Base-by-base conservation (phyloP, 1,284 basidiomycete species). In the Anthracocystis setariae region DNA sequence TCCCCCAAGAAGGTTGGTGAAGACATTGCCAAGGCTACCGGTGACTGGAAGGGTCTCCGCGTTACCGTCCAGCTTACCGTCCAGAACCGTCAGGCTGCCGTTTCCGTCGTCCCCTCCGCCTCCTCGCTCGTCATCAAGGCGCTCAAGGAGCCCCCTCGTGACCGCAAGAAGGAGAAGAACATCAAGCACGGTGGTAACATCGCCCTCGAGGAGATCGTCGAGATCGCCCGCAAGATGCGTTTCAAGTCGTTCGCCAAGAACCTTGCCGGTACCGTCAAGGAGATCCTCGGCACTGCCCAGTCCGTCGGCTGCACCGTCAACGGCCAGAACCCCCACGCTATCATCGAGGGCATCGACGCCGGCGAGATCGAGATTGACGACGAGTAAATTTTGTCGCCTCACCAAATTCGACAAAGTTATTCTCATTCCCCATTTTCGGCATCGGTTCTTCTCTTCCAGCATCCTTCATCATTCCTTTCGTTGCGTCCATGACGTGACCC, bases 91-190 rank as follows among this genome's bases (percentile, higher is more conserved):
- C 96, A 99, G 90, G 95, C 95, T 58, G 87, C 91, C 79, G 94
- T 98, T 83, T 89, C 94, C 69, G 94, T 99, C 81, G 96, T 99
- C 60, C 96, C 96, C 80, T 94, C 94, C 55, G 95, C 96, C 58
- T 96, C 93, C 47, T 95, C 96, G 61, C 90, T 99, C 54, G 94
- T 99, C 86, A 98, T 99, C 88, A 91, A 90, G 84, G 95, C 96
- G 73, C 91, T 99, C 84, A 99, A 99, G 80, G 94, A 98, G 88
- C 95, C 95, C 77, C 93, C 93, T 81, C 93, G 95, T 84, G 95
- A 98, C 88, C 91, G 96, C 81, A 99, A 99, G 87, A 99, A 99
- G 90, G 94, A 98, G 89, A 99, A 99, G 89, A 98, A 98, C 89
- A 95, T 98, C 87, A 94, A 94, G 85, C 96, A 99, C 89, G 86